Evolutionary conservation across 2,329 filamentous ascomycete genomes (phyloP).

Genomic region (Aspergillus latus): DNA sequence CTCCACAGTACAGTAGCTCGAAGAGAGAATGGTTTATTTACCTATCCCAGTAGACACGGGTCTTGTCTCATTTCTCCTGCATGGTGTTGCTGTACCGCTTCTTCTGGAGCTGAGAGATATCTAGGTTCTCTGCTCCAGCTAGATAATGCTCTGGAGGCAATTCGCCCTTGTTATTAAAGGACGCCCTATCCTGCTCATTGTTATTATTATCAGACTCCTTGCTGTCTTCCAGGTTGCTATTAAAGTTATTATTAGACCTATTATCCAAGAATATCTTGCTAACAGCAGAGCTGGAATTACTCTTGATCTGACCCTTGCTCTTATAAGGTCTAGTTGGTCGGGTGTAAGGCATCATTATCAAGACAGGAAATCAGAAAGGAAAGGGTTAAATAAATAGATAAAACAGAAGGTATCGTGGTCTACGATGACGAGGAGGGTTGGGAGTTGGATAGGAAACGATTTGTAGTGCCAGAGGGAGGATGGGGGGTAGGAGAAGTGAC

Average conservation of each 20-base stretch:
- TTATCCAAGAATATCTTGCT: not conserved
- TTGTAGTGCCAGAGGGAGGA: not conserved
- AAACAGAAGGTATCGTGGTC: not conserved
- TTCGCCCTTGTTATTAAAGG: not conserved
- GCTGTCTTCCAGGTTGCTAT: too few relatives aligned
- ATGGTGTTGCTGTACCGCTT: constrained; percentile 30
- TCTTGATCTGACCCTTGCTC: not conserved
- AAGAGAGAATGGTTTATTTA: constrained; percentile 13
- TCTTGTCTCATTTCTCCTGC: constrained; percentile 29
- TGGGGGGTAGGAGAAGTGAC: constrained; percentile 7
- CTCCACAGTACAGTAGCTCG: not conserved
- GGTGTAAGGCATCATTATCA: not conserved
- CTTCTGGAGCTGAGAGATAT: constrained; percentile 29
- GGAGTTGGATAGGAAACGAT: not conserved
- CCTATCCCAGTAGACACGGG: constrained; percentile 26
- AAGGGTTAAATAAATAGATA: not conserved
- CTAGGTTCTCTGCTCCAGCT: constrained; percentile 24
- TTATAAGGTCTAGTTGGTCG: not conserved
- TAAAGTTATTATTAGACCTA: not conserved
- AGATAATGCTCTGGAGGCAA: constrained; percentile 26
- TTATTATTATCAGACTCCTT: not conserved
- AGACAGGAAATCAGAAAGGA: not conserved
- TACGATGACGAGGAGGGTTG: too few relatives aligned
- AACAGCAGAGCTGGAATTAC: not conserved
- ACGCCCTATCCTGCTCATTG: not conserved